phyloP scores from a whole-genome alignment of 1,284 basidiomycete species.

The Papiliotrema terrestris region DNA sequence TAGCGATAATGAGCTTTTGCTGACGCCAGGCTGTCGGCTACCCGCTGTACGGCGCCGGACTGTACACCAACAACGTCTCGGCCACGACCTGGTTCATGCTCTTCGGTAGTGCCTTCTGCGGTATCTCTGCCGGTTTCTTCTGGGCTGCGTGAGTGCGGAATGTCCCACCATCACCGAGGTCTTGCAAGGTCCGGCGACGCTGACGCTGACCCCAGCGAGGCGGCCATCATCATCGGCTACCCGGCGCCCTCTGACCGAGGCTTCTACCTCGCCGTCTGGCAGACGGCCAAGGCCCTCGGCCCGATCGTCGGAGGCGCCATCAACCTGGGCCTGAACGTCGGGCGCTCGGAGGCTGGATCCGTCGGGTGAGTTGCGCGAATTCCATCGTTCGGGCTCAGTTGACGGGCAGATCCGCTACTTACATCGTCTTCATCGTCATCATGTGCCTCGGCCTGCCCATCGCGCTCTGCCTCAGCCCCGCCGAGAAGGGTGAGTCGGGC shows the following conservation, averaged over 20 bases:
- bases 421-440: constrained; percentile 38
- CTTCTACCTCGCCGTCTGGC: constrained; percentile 36
- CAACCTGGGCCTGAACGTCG: constrained; percentile 34
- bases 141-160: constrained; percentile 28
- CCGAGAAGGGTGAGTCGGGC: constrained; percentile 20
- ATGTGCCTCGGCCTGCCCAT: constrained; percentile 34
- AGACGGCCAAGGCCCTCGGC: constrained; percentile 30
- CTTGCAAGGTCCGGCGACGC: no score
- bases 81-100: constrained; percentile 30
- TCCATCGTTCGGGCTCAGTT: not conserved
- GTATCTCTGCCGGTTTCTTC: constrained; percentile 38
- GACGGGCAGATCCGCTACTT: constrained; percentile 17
- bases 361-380: constrained; percentile 16
- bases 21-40: constrained; percentile 24
- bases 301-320: constrained; percentile 43
- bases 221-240: constrained; percentile 34
- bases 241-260: constrained; percentile 29
- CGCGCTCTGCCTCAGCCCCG: constrained; percentile 19
- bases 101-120: constrained; percentile 30
- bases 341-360: constrained; percentile 21
- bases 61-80: constrained; percentile 31
- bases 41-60: constrained; percentile 35
- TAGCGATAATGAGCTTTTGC: not conserved
- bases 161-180: no score
- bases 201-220: constrained; percentile 12